Evolutionary conservation across 768 basidiomycete species (phyloP).

Genomic region (Tulasnella sp.): DNA sequence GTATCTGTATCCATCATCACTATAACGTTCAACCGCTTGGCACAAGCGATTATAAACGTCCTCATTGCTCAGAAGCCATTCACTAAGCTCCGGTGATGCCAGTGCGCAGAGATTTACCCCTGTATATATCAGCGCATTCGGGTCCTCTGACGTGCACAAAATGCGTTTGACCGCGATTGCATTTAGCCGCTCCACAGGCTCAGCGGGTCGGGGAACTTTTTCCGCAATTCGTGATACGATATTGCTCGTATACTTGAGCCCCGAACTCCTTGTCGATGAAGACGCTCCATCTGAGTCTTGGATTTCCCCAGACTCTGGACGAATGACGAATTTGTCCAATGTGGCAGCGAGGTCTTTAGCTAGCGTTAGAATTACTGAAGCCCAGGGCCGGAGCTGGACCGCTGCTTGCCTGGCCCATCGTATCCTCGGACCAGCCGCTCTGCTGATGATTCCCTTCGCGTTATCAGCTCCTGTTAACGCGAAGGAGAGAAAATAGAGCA

Average conservation of each 20-base stretch:
- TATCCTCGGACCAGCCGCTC: too few species aligned
- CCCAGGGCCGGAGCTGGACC: too few species aligned
- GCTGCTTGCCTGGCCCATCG: too few species aligned
- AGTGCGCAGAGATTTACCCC: background rate
- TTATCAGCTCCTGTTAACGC: background rate
- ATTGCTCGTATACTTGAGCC: background rate
- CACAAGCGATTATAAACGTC: background rate
- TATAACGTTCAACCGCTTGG: too few species aligned
- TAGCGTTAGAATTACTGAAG: too few species aligned
- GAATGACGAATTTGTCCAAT: background rate
- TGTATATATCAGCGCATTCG: background rate
- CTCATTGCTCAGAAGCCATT: background rate
- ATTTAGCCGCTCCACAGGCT: background rate
- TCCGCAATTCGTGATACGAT: background rate
- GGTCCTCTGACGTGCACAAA: background rate
- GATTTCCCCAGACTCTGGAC: background rate
- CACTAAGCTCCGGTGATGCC: background rate
- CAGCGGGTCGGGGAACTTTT: background rate
- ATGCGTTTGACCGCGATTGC: background rate
- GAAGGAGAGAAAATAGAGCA: background rate
- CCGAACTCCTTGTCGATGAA: background rate
- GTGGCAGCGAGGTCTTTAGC: too few species aligned
- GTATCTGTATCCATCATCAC: too few species aligned
- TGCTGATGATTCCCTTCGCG: too few species aligned
- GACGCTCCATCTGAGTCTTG: background rate